A percentile compares a stretch with the other conserved stretches of the same genome.
Evolutionary conservation across 331 rosid genomes (phyloP).

Genomic region (Pyracantha coccinea): DNA sequence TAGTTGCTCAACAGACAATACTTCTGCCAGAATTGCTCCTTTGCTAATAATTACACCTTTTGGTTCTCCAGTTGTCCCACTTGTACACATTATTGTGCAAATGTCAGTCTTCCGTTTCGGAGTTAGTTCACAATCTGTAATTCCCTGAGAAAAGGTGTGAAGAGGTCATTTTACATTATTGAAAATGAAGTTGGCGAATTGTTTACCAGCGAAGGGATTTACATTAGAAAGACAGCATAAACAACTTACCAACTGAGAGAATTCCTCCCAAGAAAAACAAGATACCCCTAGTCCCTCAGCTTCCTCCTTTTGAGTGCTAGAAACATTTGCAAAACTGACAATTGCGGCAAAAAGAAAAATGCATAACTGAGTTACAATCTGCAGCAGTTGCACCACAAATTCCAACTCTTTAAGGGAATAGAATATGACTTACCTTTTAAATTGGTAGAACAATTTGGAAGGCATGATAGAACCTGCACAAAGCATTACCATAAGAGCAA

Average conservation of each 20-base stretch:
- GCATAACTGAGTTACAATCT: slow-evolving; percentile 10
- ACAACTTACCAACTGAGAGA: slow-evolving; percentile 59
- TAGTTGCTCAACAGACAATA: slow-evolving; percentile 61
- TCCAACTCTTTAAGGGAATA: slow-evolving; percentile 1
- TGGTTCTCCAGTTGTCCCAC: slow-evolving; percentile 99
- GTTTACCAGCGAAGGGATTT: neutral
- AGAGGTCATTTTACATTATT: neutral
- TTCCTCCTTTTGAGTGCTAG: slow-evolving; percentile 66
- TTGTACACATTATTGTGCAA: slow-evolving; percentile 88
- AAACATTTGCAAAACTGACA: slow-evolving; percentile 63
- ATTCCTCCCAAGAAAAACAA: slow-evolving; percentile 85
- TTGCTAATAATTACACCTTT: slow-evolving; percentile 81
- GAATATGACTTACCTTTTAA: slow-evolving; percentile 54
- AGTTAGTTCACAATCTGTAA: slow-evolving; percentile 51
- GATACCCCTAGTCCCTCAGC: slow-evolving; percentile 65
- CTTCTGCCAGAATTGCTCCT: slow-evolving; percentile 63
- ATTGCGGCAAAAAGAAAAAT: slow-evolving; percentile 45
- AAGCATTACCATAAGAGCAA: slow-evolving; percentile 8
- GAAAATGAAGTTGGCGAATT: neutral
- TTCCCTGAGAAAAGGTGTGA: slow-evolving; percentile 38
- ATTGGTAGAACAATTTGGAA: slow-evolving; percentile 49
- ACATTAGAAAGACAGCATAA: slow-evolving; percentile 1
- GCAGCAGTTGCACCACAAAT: slow-evolving; percentile 1
- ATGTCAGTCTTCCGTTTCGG: slow-evolving; percentile 42
- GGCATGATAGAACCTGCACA: slow-evolving; percentile 80